Evolutionary conservation across 2,329 filamentous ascomycete species (phyloP).

Genomic region (Venturia carpophila): DNA sequence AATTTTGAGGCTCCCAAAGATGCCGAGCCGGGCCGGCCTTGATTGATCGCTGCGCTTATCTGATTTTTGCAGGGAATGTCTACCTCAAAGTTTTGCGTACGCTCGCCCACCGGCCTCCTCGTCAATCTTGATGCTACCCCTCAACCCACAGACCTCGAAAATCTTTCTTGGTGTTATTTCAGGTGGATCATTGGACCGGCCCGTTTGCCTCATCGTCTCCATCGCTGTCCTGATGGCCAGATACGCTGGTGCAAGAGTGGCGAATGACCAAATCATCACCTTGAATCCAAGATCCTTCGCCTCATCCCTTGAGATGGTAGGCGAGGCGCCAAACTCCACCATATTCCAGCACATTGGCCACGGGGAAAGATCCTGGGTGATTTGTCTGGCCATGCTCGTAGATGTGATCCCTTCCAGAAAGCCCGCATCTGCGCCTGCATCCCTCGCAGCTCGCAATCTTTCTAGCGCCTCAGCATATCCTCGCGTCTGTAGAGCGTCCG

Average conservation of each 20-base stretch:
- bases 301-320: slow-evolving; percentile 45
- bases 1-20: neutral
- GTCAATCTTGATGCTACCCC: slow-evolving; percentile 46
- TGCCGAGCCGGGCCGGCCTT: neutral
- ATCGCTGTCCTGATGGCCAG: slow-evolving; percentile 36
- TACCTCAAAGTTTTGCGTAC: slow-evolving; percentile 6
- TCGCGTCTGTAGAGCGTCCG: slow-evolving; percentile 50
- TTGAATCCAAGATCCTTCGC: slow-evolving; percentile 50
- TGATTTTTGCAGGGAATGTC: neutral
- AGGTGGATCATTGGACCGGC: slow-evolving; percentile 35
- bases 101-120: slow-evolving; percentile 35
- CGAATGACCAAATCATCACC: slow-evolving; percentile 51
- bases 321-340: slow-evolving; percentile 50
- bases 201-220: slow-evolving; percentile 33
- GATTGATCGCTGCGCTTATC: neutral
- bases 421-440: slow-evolving; percentile 51
- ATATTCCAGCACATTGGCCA: slow-evolving; percentile 50
- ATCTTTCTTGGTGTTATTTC: slow-evolving; percentile 41
- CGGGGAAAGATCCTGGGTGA: slow-evolving; percentile 42
- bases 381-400: slow-evolving; percentile 42
- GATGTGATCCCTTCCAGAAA: slow-evolving; percentile 53
- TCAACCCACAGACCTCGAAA: slow-evolving; percentile 47
- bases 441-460: slow-evolving; percentile 44
- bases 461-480: slow-evolving; percentile 51
- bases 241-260: slow-evolving; percentile 42